Conservation (phyloP, 495 filamentous ascomycete species). For the Elaphomyces granulatus region DNA sequence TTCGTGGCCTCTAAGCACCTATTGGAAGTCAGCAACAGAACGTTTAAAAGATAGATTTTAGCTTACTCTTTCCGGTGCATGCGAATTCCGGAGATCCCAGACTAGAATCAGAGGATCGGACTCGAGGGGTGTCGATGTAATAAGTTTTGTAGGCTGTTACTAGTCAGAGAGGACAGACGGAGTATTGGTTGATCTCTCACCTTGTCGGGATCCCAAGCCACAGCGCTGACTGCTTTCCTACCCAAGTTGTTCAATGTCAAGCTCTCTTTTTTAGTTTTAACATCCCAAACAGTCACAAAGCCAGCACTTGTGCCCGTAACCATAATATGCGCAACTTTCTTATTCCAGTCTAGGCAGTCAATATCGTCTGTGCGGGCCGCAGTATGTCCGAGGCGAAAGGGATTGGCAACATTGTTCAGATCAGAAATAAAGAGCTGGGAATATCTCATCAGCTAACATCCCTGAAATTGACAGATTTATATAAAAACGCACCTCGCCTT, state of each 20-base stretch:
- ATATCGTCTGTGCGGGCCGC: slow-evolving; percentile 86
- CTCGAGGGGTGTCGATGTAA: slow-evolving; percentile 87
- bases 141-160: slow-evolving; percentile 62
- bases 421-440: slow-evolving; percentile 75
- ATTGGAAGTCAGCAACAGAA: slow-evolving; percentile 3
- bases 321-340: slow-evolving; percentile 90
- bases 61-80: slow-evolving; percentile 68
- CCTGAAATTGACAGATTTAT: background rate
- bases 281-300: slow-evolving; percentile 97
- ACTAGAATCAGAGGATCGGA: slow-evolving; percentile 75
- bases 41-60: background rate
- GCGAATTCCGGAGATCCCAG: slow-evolving; percentile 94
- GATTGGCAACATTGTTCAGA: slow-evolving; percentile 71
- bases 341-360: slow-evolving; percentile 95
- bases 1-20: slow-evolving; percentile 75
- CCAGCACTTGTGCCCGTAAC: slow-evolving; percentile 89
- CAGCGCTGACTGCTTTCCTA: slow-evolving; percentile 83
- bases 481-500: slow-evolving; percentile 53
- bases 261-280: slow-evolving; percentile 92
- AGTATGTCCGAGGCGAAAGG: slow-evolving; percentile 75
- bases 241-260: slow-evolving; percentile 87
- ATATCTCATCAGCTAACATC: background rate
- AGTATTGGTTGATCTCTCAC: slow-evolving; percentile 11
- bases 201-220: slow-evolving; percentile 92
- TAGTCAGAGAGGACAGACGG: slow-evolving; percentile 5